Evolutionary conservation across 1,284 basidiomycete species (phyloP), one percentile per base, ranked within the genome.

Genomic region (Pseudomicrostroma phylloplanum): DNA sequence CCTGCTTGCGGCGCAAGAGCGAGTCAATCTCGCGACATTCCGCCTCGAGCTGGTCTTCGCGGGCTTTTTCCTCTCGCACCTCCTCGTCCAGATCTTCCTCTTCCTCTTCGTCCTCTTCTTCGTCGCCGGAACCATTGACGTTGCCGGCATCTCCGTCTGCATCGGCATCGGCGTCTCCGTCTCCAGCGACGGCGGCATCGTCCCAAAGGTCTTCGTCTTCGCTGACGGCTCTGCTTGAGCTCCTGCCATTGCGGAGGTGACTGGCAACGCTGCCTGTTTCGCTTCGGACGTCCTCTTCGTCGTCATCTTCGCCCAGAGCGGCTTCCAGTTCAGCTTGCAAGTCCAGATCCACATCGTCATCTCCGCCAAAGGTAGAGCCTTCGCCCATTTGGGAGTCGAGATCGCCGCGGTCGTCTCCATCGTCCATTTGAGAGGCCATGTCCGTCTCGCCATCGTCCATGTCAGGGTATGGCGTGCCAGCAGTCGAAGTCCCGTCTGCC

Each of bases 51-150:
- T 79, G 77, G 30, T 70, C 67, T 62, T 77, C 74, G 54, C 77
- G 70, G 19, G 76, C 73, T 2, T 76, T 66, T 42, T 65, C 64
- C 56, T 79, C 77, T 55, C 71, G 69, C 61, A 74, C 73, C 26
- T 74, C 77, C 49, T 79, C 77, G 51, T 74, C 63, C 63, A 76
- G 56, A 82, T 88, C 1, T 80, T 89, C 68, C 87, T 87, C 73
- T 82, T 91, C 56, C 87, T 92, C 79, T 79, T 89, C 57, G 85
- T 89, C 55, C 90, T 91, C 15, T 87, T 90, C 6, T 82, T 92
- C 62, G 86, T 94, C 69, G 90, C 91, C 25, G 86, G 41, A 56
- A 9, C 58, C 72, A 19, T 60, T 69, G 46, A 11, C 42, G 11
- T 17, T 51, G 51, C 48, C 39, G 36, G n/a, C 60, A 30, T n/a